A percentile compares a stretch with the other conserved stretches of the same genome.
Conservation (phyloP, 352 stramenopile species). For the Thraustochytrium sp. region DNA sequence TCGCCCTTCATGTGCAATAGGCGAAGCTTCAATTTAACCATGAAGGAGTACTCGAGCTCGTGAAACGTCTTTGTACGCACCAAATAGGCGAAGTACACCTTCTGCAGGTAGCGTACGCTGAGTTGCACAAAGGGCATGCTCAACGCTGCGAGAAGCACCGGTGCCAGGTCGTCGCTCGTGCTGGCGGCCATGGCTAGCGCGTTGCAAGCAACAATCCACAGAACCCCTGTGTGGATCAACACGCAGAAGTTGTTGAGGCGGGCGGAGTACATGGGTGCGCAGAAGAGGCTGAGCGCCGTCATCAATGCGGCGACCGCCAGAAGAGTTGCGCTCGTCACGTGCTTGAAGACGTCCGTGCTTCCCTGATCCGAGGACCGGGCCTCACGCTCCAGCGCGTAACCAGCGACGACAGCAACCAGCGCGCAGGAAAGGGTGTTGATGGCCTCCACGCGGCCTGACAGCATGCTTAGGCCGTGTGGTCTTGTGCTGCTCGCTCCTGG, state of each 20-base stretch:
- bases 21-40: slow-evolving; percentile 9
- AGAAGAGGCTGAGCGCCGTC: too few species aligned
- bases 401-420: not conserved
- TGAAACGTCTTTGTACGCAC: not conserved
- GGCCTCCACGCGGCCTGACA: not conserved
- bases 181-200: too few species aligned
- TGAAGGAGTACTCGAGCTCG: not conserved
- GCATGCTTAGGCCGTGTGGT: not conserved
- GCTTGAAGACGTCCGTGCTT: not conserved
- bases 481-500: not conserved
- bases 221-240: too few species aligned
- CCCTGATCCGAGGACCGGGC: not conserved
- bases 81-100: not conserved
- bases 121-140: too few species aligned
- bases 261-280: too few species aligned
- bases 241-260: too few species aligned
- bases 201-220: too few species aligned
- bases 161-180: too few species aligned
- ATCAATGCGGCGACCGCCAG: too few species aligned
- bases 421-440: not conserved
- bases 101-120: not conserved
- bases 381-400: not conserved
- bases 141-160: too few species aligned
- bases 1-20: not conserved
- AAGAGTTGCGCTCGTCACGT: too few species aligned